Base-by-base conservation (phyloP, 1,284 basidiomycete genomes). In the Leccinum solheimii region DNA sequence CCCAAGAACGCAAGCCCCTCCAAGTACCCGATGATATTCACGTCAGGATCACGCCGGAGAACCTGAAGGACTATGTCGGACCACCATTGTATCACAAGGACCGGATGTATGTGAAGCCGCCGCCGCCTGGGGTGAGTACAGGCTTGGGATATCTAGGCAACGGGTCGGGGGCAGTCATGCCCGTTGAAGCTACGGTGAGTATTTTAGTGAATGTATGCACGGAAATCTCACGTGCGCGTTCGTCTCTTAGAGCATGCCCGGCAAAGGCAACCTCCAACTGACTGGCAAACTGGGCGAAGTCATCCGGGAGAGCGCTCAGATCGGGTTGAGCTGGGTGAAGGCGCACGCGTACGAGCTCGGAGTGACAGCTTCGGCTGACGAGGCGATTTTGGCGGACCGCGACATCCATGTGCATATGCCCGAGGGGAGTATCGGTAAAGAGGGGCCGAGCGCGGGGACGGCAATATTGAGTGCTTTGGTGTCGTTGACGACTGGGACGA, bases 221-320 rank as follows among this genome's bases (percentile, higher is more conserved):
- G 9, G 19, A 8, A 52, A 26, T 16, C 19, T 32, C 51, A 53
- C 19, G 30, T 32, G 30, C 30, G 16, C 9, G 5, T 51, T 51
- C 9, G 26, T 14, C 26, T 7, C 58, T 13, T 68, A 95, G 92
- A 88, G 86, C 58, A 96, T 95, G 93, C 94, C 94, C 30, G 95
- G 94, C 7, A 95, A 95, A 75, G 95, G 95, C 11, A 82, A 81
- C 8, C 80, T 98, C 3, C 94, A 96, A 70, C 80, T 98, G 6
- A 98, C 97, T 0, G 97, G 97, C 56, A 98, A 98, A 80, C 88
- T 99, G 2, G 97, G 97, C 56, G 97, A 99, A 71, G 97, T 98
- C 63, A 98, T 98, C 74, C 86, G 95, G 60, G 97, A 98, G 78
- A 94, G 91, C 62, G 95, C 97, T 0, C 93, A 97, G 75, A 97